phyloP scores from a whole-genome alignment of 805 yeast species.

The Nakazawaea molendinolei region DNA sequence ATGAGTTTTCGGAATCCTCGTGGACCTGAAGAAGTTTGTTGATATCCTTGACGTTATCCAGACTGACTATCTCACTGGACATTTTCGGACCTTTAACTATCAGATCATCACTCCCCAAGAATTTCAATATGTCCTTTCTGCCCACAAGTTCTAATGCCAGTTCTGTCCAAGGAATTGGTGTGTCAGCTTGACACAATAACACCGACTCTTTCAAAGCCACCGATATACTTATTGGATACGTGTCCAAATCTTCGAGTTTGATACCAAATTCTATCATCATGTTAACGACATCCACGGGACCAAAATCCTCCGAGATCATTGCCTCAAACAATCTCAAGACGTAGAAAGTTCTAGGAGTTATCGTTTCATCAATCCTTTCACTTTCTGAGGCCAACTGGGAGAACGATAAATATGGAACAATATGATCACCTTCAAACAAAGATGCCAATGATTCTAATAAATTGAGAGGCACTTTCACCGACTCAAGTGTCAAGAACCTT shows the following conservation, averaged over 20 bases:
- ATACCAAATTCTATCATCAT: conserved; percentile 56
- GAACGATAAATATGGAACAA: conserved; percentile 53
- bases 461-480: conserved; percentile 54
- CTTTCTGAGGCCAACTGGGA: conserved; percentile 62
- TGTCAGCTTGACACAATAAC: conserved; percentile 43
- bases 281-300: conserved; percentile 48
- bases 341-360: conserved; percentile 63
- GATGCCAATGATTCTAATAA: conserved; percentile 50
- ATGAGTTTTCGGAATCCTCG: conserved; percentile 36
- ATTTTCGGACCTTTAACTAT: neutral
- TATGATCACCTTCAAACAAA: conserved; percentile 32
- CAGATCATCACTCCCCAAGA: neutral
- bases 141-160: conserved; percentile 53
- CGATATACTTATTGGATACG: conserved; percentile 67
- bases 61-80: conserved; percentile 6
- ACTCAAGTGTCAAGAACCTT: conserved; percentile 34
- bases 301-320: conserved; percentile 46
- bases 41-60: conserved; percentile 2
- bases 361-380: conserved; percentile 47
- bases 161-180: conserved; percentile 40
- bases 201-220: conserved; percentile 62
- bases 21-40: conserved; percentile 26
- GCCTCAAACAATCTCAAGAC: conserved; percentile 57
- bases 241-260: conserved; percentile 44
- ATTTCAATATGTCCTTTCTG: conserved; percentile 51